A percentile compares a stretch with the other conserved stretches of the same genome.
These are phyloP conservation scores for Sordaria brevicollis DNA, from an alignment of 495 filamentous ascomycete species.

Conservation along the genomic window DNA sequence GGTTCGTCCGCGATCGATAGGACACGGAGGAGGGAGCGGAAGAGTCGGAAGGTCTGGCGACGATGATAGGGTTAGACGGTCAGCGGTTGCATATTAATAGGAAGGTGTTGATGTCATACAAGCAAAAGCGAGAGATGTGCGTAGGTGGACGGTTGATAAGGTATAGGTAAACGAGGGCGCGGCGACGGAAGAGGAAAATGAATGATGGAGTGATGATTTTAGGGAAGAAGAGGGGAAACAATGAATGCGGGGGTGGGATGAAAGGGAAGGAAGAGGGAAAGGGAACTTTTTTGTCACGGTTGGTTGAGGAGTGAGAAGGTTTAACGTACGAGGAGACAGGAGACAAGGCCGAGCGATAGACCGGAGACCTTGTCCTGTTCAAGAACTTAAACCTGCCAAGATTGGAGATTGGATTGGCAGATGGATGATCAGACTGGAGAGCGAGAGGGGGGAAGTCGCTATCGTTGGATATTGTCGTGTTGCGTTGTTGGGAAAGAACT, in stretches of 20 bases:
- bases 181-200: background rate
- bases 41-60: background rate
- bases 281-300: background rate
- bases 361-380: background rate
- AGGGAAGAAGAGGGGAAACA: background rate
- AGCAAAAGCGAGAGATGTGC: background rate
- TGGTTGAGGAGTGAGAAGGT: background rate
- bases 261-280: background rate
- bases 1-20: background rate
- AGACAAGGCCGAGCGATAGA: background rate
- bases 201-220: background rate
- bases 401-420: background rate
- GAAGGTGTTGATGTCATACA: background rate
- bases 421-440: background rate
- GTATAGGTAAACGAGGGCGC: background rate
- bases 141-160: background rate
- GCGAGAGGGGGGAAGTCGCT: background rate
- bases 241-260: background rate
- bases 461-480: background rate
- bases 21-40: slow-evolving; percentile 1
- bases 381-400: background rate
- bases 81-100: background rate
- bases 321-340: background rate
- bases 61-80: background rate
- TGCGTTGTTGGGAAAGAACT: background rate